These are phyloP conservation scores for Zoysia japonica DNA, from an alignment of 176 grass and related monocot species.

Conservation along the genomic window DNA sequence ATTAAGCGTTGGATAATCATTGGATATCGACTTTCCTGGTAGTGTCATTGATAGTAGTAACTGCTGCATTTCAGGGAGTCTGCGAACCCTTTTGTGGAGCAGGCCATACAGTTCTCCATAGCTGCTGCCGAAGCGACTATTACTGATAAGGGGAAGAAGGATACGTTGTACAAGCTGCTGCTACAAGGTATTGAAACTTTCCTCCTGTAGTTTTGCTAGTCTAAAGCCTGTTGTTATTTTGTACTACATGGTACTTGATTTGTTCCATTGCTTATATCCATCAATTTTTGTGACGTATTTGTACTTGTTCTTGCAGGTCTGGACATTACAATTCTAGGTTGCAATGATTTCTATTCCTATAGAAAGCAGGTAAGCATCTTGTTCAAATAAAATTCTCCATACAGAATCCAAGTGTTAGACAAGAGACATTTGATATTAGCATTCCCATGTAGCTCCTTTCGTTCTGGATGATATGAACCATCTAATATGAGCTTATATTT, in stretches of 20 bases:
- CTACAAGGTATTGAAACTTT: conserved; percentile 61
- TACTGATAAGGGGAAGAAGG: conserved; percentile 57
- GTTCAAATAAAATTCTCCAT: background rate
- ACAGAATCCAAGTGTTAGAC: conserved; percentile 6
- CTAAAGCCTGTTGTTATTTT: background rate
- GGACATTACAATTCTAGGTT: conserved; percentile 79
- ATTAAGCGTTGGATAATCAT: background rate
- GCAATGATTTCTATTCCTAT: conserved; percentile 98
- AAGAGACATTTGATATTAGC: conserved; percentile 18
- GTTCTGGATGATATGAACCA: background rate
- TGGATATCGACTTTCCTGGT: background rate
- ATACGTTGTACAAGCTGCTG: conserved; percentile 69
- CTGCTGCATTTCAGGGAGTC: conserved; percentile 49
- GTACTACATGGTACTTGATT: background rate
- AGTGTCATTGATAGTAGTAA: conserved; percentile 4
- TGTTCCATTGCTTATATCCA: background rate
- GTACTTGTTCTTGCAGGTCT: conserved; percentile 55
- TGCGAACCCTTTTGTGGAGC: conserved; percentile 86
- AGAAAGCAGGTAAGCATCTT: conserved; percentile 72
- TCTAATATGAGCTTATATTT: conserved; percentile 19
- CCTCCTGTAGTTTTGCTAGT: conserved; percentile 2
- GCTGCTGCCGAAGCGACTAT: conserved; percentile 63
- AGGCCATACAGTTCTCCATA: conserved; percentile 73
- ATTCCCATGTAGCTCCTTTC: conserved; percentile 34
- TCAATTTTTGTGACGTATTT: conserved; percentile 3